A percentile compares a stretch with the other conserved stretches of the same genome.
Evolutionary conservation across 2,329 filamentous ascomycete genomes (phyloP).

Genomic region (Pseudogymnoascus sp.): DNA sequence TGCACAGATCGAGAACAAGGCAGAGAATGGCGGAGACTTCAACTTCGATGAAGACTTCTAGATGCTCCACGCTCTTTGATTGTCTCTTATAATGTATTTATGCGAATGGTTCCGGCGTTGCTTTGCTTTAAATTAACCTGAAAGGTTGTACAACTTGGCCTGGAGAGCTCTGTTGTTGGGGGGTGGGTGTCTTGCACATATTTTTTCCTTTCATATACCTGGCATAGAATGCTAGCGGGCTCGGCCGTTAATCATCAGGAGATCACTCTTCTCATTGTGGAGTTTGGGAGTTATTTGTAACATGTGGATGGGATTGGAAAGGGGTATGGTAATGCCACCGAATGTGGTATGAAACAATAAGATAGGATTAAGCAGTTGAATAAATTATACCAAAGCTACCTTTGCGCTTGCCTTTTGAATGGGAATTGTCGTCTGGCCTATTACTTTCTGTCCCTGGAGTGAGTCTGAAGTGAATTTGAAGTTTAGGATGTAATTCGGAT

Average conservation of each 20-base stretch:
- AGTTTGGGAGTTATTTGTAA: conserved; percentile 5
- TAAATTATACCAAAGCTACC: background rate
- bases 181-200: background rate
- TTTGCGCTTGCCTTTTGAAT: background rate
- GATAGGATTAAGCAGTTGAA: conserved; percentile 1
- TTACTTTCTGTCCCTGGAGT: background rate
- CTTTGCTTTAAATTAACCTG: conserved; percentile 6
- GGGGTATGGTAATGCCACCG: background rate
- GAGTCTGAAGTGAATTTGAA: background rate
- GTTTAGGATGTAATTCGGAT: background rate
- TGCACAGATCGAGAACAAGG: conserved; percentile 41
- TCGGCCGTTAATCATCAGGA: conserved; percentile 7
- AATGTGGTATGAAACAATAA: conserved; percentile 3
- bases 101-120: conserved; percentile 7
- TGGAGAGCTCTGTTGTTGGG: background rate
- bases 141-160: conserved; percentile 8
- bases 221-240: conserved; percentile 4
- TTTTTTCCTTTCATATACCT: conserved; percentile 1
- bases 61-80: conserved; percentile 28
- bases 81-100: conserved; percentile 1
- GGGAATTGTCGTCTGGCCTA: background rate
- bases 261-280: conserved; percentile 5
- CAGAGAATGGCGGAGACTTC: conserved; percentile 68
- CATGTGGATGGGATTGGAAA: conserved; percentile 4
- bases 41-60: conserved; percentile 96